Percentiles rank a stretch among this genome's conserved stretches.
phyloP scores from a whole-genome alignment of 1,139 yeast genomes.

The Meyerozyma sp. region DNA sequence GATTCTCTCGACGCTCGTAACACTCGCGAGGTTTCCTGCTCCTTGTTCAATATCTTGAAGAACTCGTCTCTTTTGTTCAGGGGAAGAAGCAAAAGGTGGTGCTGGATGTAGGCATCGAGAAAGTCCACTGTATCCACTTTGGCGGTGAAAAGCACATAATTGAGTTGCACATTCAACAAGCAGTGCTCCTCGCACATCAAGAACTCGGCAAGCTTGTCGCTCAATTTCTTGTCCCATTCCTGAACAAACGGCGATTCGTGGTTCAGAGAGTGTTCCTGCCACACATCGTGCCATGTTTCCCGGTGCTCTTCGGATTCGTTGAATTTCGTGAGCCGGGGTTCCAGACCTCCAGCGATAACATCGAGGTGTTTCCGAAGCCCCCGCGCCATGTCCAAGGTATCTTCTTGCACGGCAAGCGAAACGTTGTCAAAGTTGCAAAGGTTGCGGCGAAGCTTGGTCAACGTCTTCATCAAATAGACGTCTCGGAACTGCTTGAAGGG shows the following conservation, averaged over 20 bases:
- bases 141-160: constrained; percentile 30
- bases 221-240: constrained; percentile 23
- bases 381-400: neutral
- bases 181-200: constrained; percentile 24
- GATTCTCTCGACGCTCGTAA: neutral
- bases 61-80: constrained; percentile 3
- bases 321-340: neutral
- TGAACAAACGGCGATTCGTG: constrained; percentile 8
- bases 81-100: neutral
- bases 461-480: constrained; percentile 16
- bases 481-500: constrained; percentile 33
- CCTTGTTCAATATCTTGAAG: neutral
- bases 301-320: neutral
- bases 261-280: constrained; percentile 2
- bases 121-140: constrained; percentile 23
- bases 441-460: neutral
- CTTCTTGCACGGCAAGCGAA: constrained; percentile 1
- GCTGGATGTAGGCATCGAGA: constrained; percentile 13
- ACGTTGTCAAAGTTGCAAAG: neutral
- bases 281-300: neutral
- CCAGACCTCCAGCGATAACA: neutral
- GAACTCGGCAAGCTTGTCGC: constrained; percentile 19
- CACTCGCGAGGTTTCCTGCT: constrained; percentile 1
- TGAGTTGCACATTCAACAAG: constrained; percentile 31
- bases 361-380: neutral